Percentiles rank a stretch among this genome's conserved stretches.
These are phyloP conservation scores for Exophiala sp. DNA, from an alignment of 2,329 filamentous ascomycete species.

Conservation along the genomic window DNA sequence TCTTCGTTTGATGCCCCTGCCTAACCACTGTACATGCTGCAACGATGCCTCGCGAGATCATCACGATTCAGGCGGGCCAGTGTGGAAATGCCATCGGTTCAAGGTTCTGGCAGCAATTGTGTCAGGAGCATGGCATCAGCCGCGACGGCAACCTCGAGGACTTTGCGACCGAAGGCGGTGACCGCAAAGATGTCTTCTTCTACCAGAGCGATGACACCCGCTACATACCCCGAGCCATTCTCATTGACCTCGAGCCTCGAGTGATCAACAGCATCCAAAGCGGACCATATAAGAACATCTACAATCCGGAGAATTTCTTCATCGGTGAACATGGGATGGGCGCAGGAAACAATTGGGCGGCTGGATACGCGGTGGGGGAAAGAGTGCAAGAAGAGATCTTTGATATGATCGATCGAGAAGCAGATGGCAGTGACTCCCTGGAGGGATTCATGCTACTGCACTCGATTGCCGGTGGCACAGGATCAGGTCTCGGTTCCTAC, in stretches of 20 bases:
- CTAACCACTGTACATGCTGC: background rate
- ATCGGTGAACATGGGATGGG: conserved; percentile 89
- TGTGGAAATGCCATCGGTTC: conserved; percentile 52
- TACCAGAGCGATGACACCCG: conserved; percentile 98
- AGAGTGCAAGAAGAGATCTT: conserved; percentile 92
- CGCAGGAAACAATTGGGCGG: conserved; percentile 97
- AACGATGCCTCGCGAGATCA: conserved; percentile 67
- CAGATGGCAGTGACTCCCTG: conserved; percentile 93
- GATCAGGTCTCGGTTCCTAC: conserved; percentile 91
- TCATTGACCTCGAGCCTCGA: conserved; percentile 89
- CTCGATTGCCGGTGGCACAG: conserved; percentile 94
- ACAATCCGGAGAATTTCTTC: conserved; percentile 99
- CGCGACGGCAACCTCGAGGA: conserved; percentile 96
- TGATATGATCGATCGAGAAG: conserved; percentile 98
- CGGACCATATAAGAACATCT: conserved; percentile 94
- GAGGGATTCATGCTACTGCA: conserved; percentile 99
- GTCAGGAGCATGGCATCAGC: conserved; percentile 95
- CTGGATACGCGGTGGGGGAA: conserved; percentile 90
- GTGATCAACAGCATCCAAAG: conserved; percentile 89
- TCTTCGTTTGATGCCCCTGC: background rate
- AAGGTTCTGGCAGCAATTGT: conserved; percentile 98
- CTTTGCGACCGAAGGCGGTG: conserved; percentile 94
- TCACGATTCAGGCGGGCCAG: conserved; percentile 92
- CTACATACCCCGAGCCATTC: conserved; percentile 92
- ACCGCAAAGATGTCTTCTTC: conserved; percentile 98